Percentiles rank a stretch among this genome's conserved stretches.
phyloP scores from a whole-genome alignment of 768 basidiomycete genomes.

The Porphyrellus cyaneotinctus region DNA sequence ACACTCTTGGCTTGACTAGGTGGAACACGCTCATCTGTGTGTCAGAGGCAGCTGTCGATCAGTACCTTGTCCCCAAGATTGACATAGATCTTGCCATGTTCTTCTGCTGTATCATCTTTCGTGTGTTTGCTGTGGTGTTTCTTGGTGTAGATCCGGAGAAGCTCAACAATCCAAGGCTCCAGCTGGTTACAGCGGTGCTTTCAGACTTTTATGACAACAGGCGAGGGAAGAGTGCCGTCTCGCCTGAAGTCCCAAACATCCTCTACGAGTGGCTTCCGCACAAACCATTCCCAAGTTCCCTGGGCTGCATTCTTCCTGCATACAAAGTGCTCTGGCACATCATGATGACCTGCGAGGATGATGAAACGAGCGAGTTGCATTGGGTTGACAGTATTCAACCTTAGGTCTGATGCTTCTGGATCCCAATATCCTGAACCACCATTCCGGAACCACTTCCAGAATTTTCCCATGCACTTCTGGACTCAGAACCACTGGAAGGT shows the following conservation, averaged over 20 bases:
- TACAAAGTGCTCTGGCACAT: slow-evolving; percentile 66
- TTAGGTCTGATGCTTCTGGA: no score
- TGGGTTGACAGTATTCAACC: no score
- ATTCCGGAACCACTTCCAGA: no score
- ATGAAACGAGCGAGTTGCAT: slow-evolving; percentile 15
- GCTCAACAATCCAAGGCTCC: slow-evolving; percentile 28
- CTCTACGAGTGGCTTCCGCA: slow-evolving; percentile 41
- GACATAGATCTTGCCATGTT: slow-evolving; percentile 35
- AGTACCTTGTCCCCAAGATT: slow-evolving; percentile 11
- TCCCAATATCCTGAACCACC: no score
- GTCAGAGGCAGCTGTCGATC: slow-evolving; percentile 8
- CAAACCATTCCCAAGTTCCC: slow-evolving; percentile 23
- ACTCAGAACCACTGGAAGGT: no score
- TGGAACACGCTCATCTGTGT: slow-evolving; percentile 13
- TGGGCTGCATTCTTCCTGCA: slow-evolving; percentile 52
- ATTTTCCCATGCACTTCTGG: no score
- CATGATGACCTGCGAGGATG: slow-evolving; percentile 30
- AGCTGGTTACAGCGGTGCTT: slow-evolving; percentile 37
- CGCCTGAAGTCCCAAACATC: slow-evolving; percentile 32
- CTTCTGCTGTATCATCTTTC: slow-evolving; percentile 43
- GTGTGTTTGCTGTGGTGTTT: slow-evolving; percentile 40
- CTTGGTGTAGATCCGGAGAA: slow-evolving; percentile 31
- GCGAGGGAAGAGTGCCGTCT: slow-evolving; percentile 21
- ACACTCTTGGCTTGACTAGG: slow-evolving; percentile 1
- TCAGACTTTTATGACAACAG: slow-evolving; percentile 41